Evolutionary conservation across 495 filamentous ascomycete species (phyloP), one percentile per base, ranked within the genome.

Genomic region (Aspergillus sparsus): DNA sequence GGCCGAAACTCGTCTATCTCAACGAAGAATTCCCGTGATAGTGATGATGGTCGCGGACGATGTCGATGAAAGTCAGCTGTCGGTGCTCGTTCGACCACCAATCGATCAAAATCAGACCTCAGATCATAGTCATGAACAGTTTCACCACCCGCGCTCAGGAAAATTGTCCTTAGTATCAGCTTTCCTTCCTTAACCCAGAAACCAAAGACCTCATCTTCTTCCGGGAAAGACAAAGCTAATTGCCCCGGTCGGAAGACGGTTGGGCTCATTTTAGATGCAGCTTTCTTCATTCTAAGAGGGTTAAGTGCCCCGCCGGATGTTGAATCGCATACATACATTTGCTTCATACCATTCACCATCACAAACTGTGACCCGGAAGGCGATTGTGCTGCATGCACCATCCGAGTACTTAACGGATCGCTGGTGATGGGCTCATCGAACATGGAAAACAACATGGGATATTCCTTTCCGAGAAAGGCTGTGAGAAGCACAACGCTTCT

Each of bases 141-240:
- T 49, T 67, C 62, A n/a, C 44, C 57, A 10, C 56, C 53, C 6
- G 60, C 60, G 18, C 61, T 44, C 21, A 70, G 13, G 34, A 57
- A 59, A 36, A 67, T 60, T 7, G 52, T 60, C 49, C 67, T 33
- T 7, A 70, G 62, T 55, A 65, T 65, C 46, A 70, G 39, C 21
- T 63, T 65, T 16, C 58, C 65, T 9, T 63, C 58, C 55, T 65
- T 67, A 10, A 64, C 45, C 67, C 67, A 70, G 47, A 70, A 70
- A 6, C 58, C 53, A 7, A 67, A 51, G 5, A 67, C 46, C 39
- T 61, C 64, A 12, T 63, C 62, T 27, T 70, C 67, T 13, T 62
- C 62, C 18, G 64, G 67, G 34, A 70, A 67, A 13, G 67, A 55
- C 32, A 70, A 46, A 0, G 58, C 53, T 27, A 70, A 33, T 21